Percentiles rank a stretch among this genome's conserved stretches.
Evolutionary conservation across 345 rosid species (phyloP).

Genomic region (Lepidium didymum): DNA sequence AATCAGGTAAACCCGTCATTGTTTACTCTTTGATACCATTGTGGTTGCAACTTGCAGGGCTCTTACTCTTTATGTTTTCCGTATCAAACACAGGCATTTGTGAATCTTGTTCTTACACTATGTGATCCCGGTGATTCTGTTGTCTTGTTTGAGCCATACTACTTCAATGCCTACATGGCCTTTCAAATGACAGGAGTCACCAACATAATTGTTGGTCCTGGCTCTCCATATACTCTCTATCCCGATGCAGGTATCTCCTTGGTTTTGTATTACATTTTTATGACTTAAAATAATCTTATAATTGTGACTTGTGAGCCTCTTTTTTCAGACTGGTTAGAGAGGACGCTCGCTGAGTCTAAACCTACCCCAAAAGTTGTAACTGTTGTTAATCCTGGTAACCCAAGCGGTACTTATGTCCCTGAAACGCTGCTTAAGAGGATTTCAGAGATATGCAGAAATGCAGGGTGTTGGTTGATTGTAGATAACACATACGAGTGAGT

Average conservation of each 20-base stretch:
- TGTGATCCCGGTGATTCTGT: constrained; percentile 91
- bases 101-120: constrained; percentile 71
- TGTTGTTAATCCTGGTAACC: constrained; percentile 96
- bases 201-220: constrained; percentile 79
- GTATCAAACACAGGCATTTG: constrained; percentile 66
- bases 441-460: constrained; percentile 64
- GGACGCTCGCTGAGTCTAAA: constrained; percentile 49
- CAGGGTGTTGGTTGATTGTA: constrained; percentile 94
- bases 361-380: constrained; percentile 90
- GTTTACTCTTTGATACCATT: neutral
- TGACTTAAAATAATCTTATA: neutral
- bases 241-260: constrained; percentile 73
- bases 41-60: neutral
- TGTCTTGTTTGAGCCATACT: constrained; percentile 94
- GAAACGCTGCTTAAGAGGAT: constrained; percentile 88
- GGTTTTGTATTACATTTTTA: neutral
- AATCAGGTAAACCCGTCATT: constrained; percentile 54
- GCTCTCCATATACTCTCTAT: constrained; percentile 55
- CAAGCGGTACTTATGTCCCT: constrained; percentile 85
- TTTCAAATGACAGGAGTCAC: constrained; percentile 98
- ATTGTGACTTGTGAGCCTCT: constrained; percentile 1
- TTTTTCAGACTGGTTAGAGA: constrained; percentile 75
- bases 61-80: neutral
- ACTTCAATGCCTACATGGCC: constrained; percentile 95
- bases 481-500: constrained; percentile 98